These are phyloP conservation scores for Calonectria pseudoturangicola DNA, from an alignment of 2,329 filamentous ascomycete species.

Conservation along the genomic window DNA sequence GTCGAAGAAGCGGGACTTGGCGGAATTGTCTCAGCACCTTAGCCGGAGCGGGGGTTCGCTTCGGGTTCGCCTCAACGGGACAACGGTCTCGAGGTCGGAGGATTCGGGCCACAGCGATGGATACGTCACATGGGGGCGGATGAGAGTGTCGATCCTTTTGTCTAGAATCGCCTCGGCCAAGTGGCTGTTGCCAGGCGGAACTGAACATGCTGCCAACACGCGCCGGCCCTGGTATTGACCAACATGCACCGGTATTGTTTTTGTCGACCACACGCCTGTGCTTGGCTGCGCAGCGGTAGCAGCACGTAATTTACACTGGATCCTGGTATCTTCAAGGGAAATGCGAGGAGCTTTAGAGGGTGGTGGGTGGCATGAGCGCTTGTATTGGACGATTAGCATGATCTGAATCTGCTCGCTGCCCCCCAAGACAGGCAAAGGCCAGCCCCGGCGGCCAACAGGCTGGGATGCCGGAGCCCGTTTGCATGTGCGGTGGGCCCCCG, in stretches of 20 bases:
- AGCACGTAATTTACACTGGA: conserved; percentile 36
- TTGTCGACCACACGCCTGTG: conserved; percentile 26
- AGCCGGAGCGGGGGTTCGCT: conserved; percentile 37
- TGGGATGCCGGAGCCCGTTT: conserved; percentile 50
- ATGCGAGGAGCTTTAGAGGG: conserved; percentile 35
- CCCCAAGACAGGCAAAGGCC: conserved; percentile 41
- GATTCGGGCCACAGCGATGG: conserved; percentile 37
- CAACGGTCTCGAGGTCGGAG: conserved; percentile 37
- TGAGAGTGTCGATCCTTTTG: conserved; percentile 47
- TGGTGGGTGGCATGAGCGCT: conserved; percentile 40
- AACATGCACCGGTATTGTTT: neutral
- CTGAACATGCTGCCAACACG: conserved; percentile 1
- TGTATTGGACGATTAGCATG: conserved; percentile 45
- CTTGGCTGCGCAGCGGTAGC: conserved; percentile 8
- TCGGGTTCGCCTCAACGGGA: conserved; percentile 22
- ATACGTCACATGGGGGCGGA: conserved; percentile 50
- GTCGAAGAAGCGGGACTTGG: conserved; percentile 22
- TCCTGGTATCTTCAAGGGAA: conserved; percentile 28
- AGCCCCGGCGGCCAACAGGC: conserved; percentile 49
- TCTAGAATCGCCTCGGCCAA: conserved; percentile 42
- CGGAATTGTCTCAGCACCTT: conserved; percentile 42
- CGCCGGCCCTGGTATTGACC: neutral
- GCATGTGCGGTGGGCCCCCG: conserved; percentile 41
- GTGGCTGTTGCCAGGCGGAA: conserved; percentile 33
- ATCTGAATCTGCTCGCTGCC: conserved; percentile 49